Base-by-base conservation (phyloP, 768 basidiomycete species). In the Omphalotus guepiniiformis region DNA sequence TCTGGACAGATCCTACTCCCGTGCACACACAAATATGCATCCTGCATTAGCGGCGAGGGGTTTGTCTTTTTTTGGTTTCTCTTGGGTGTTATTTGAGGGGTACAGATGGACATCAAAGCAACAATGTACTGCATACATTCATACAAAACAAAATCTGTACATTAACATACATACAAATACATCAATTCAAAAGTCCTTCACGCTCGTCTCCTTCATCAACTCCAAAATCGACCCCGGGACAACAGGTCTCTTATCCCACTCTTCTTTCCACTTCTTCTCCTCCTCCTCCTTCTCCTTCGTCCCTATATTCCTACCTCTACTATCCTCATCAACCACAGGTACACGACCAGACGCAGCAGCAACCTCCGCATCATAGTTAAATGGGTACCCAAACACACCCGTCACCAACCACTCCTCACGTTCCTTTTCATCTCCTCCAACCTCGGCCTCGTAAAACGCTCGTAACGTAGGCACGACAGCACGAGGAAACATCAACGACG, bases 401-500 rank as follows among this genome's bases (percentile, higher is more conserved):
- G 85, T 82, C 15, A 78, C 76, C 25, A 85, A 57, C 85, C 82
- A 86, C 6, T 70, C 61, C 51, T 77, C 74, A 22, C 53, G 50
- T 3, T 64, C 66, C 16, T 38, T 27, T 19, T 38, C 23, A 32
- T 32, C 30, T n/a, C 30, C 30, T 32, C n/a, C 30, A n/a, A n/a
- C n/a, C 3, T 64, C 59, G n/a, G 61, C 56, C 15, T 61, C 59
- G 48, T 81, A 73, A 34, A 72, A 67, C 2, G 70, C 79, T 41
- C 76, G 51, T 37, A 88, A 70, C 32, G 82, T 83, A 4, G 85
- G 85, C 48, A 87, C 60, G n/a, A 85, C 74, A 28, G 84, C 80
- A 18, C 84, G 69, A 2, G 85, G 72, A 27, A 76, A 78, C 52
- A 88, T 76, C 57, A 88, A 61, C 59, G 85, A 87, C 27, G 83